A percentile compares a stretch with the other conserved stretches of the same genome.
Evolutionary conservation across 805 yeast genomes (phyloP).

Genomic region (Barnettozyma vustinii): DNA sequence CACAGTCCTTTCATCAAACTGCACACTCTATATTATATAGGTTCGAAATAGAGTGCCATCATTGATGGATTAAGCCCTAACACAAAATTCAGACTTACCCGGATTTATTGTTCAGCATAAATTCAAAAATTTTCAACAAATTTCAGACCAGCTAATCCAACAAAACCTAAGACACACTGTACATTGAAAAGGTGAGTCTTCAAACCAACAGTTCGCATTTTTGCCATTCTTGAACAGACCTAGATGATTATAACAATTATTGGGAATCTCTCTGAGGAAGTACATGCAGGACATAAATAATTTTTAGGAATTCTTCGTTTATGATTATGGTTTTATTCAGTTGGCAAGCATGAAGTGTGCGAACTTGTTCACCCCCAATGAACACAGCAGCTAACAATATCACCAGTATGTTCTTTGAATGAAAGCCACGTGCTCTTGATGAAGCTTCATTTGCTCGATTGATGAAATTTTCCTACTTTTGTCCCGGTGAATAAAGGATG

Average conservation of each 20-base stretch:
- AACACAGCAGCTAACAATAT: not conserved
- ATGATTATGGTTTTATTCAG: constrained; percentile 36
- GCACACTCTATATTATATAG: not conserved
- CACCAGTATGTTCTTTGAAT: constrained; percentile 1
- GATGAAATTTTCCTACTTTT: constrained; percentile 10
- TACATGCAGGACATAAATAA: constrained; percentile 66
- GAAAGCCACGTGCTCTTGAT: constrained; percentile 10
- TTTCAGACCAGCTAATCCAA: not conserved
- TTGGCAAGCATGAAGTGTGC: not conserved
- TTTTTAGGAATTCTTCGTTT: constrained; percentile 72
- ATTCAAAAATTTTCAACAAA: constrained; percentile 4
- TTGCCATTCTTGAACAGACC: not conserved
- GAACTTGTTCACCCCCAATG: not conserved
- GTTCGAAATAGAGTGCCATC: too few species aligned
- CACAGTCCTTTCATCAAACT: too few species aligned
- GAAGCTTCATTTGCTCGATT: constrained; percentile 13
- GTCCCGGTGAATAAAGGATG: constrained; percentile 54
- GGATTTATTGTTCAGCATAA: not conserved
- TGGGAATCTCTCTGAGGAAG: constrained; percentile 56
- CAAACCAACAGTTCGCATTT: not conserved
- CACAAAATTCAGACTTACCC: not conserved
- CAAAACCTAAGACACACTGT: not conserved
- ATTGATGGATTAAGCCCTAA: too few species aligned
- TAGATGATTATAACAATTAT: constrained; percentile 32
- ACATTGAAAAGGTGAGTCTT: constrained; percentile 2